These are phyloP conservation scores for Calonectria pauciramosa DNA, from an alignment of 2,329 filamentous ascomycete species.

Conservation along the genomic window DNA sequence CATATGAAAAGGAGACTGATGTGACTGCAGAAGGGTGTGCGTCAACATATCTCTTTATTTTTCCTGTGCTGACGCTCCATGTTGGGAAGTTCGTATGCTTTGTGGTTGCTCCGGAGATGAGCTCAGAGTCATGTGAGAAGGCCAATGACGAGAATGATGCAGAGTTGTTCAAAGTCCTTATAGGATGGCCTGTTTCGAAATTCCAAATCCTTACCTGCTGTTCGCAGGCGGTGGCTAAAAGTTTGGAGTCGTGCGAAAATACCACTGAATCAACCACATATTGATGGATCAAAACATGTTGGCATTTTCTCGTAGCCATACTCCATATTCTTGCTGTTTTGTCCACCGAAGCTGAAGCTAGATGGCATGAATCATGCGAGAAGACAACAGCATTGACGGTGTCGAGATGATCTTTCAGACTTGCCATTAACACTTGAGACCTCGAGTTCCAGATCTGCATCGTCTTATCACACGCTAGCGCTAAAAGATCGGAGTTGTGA, in stretches of 20 bases:
- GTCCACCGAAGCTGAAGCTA: slow-evolving; percentile 8
- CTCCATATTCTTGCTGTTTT: slow-evolving; percentile 9
- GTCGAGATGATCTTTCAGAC: slow-evolving; percentile 18
- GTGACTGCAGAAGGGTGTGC: neutral
- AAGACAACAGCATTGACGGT: slow-evolving; percentile 21
- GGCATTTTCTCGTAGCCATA: neutral
- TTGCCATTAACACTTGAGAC: neutral
- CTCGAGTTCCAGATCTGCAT: neutral
- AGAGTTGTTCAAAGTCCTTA: neutral
- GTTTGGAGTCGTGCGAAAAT: neutral
- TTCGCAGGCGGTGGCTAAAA: neutral
- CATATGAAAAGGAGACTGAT: neutral
- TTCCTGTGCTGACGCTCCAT: neutral
- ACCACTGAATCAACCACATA: neutral
- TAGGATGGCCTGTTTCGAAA: neutral
- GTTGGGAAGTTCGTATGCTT: neutral
- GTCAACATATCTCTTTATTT: neutral
- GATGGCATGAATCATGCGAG: slow-evolving; percentile 20
- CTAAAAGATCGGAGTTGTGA: neutral
- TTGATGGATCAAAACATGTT: neutral
- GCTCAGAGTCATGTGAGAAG: neutral
- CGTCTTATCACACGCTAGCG: neutral
- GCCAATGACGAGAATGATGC: neutral
- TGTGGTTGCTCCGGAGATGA: neutral
- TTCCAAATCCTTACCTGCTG: neutral